These are phyloP conservation scores for Fusarium sp. DNA, from an alignment of 2,329 filamentous ascomycete genomes.

Conservation along the genomic window DNA sequence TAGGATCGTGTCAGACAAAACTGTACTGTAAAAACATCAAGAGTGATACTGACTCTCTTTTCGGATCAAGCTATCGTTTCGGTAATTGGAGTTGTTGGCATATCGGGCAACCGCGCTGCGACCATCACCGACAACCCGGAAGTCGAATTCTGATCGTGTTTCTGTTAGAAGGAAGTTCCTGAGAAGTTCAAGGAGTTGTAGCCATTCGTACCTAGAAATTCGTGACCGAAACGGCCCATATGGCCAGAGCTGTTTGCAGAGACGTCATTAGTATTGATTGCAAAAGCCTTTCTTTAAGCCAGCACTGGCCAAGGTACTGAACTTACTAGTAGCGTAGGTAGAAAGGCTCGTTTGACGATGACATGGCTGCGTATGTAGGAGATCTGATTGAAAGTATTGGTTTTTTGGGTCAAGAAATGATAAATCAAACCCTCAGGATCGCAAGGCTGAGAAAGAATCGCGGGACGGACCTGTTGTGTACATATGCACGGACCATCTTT, in stretches of 20 bases:
- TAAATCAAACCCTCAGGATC: constrained; percentile 16
- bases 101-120: constrained; percentile 94
- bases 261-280: constrained; percentile 23
- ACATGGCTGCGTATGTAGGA: constrained; percentile 61
- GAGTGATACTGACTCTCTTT: constrained; percentile 88
- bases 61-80: constrained; percentile 96
- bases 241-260: constrained; percentile 82
- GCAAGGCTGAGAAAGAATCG: constrained; percentile 45
- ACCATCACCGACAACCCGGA: constrained; percentile 91
- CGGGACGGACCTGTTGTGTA: constrained; percentile 38
- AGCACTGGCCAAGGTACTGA: background rate
- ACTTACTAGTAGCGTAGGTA: constrained; percentile 97
- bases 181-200: background rate
- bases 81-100: constrained; percentile 99
- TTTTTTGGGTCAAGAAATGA: constrained; percentile 11
- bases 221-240: constrained; percentile 96
- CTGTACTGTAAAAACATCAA: too few species aligned
- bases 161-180: constrained; percentile 13
- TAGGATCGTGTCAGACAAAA: constrained; percentile 54
- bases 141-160: constrained; percentile 85
- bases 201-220: constrained; percentile 81
- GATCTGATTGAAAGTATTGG: background rate
- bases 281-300: background rate
- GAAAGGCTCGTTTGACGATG: constrained; percentile 82
- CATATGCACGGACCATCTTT: constrained; percentile 33